A percentile compares a stretch with the other conserved stretches of the same genome.
phyloP scores from a whole-genome alignment of 176 grass and related monocot species.

The Areca catechu region DNA sequence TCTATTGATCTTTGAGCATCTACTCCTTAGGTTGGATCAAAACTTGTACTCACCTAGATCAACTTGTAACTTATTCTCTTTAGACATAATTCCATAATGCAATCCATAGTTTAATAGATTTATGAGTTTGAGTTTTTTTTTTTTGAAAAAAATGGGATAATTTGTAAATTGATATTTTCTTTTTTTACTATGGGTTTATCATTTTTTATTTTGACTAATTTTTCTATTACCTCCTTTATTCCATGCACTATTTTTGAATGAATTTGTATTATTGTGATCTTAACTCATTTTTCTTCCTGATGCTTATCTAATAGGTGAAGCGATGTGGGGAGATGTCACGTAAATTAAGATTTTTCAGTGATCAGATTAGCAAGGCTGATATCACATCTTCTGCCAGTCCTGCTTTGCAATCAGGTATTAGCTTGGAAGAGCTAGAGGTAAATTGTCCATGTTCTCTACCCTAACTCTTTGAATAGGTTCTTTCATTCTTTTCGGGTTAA shows the following conservation, averaged over 20 bases:
- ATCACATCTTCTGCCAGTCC: slow-evolving; percentile 51
- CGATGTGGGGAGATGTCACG: slow-evolving; percentile 92
- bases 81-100: too few species aligned
- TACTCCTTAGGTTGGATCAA: too few species aligned
- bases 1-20: too few species aligned
- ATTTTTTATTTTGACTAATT: too few species aligned
- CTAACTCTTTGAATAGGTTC: background rate
- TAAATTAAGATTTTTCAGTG: slow-evolving; percentile 81
- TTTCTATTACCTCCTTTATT: background rate
- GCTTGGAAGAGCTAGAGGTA: slow-evolving; percentile 96
- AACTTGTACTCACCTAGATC: too few species aligned
- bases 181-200: too few species aligned
- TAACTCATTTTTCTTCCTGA: slow-evolving; percentile 1
- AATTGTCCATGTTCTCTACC: background rate
- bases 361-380: slow-evolving; percentile 81
- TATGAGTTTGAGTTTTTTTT: too few species aligned
- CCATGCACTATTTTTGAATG: background rate
- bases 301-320: slow-evolving; percentile 48
- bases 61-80: too few species aligned
- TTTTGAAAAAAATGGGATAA: too few species aligned
- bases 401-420: slow-evolving; percentile 73
- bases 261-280: background rate
- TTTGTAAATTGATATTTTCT: too few species aligned
- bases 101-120: too few species aligned
- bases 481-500: too few species aligned